Base-by-base conservation (phyloP, 1,284 basidiomycete genomes). In the Puccinia polysora region DNA sequence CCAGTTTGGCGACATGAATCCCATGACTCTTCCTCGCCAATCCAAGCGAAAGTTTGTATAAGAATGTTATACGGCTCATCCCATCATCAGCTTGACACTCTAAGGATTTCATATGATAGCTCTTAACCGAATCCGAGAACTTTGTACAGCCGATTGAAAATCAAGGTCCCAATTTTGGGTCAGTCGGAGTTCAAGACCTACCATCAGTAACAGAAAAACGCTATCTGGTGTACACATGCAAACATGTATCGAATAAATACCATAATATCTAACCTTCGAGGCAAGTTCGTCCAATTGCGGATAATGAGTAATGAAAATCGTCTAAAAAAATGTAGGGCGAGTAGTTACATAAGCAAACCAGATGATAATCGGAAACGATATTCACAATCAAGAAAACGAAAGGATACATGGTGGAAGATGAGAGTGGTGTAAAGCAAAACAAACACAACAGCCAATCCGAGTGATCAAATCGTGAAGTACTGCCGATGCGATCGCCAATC, bases 1-100 rank as follows among this genome's bases (percentile, higher is more conserved):
- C 78, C 15, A 79, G 47, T 0, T 60, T 36, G 0, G 78, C 79
- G 25, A 77, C 77, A 63, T 80, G 75, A n/a, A 80, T 76, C 15
- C 79, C 79, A 30, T 79, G 77, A 34, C 75, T 75, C 30, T 74
- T 74, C 12, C 63, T 72, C 2, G 77, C 77, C 5, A 77, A 68
- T 0, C 79, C 79, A 0, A 18, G 6, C 0, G 60, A 12, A 3
- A 80, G 72, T 50, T 75, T 76, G 74, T 80, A 79, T 8, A 80
- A 74, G 32, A 80, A 80, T 15, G 76, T 72, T 45, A 80, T 76
- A 23, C 75, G 25, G 4, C 10, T 18, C 10, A 38, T 14, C 28
- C 50, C 64, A 32, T 65, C 64, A 7, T 18, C 12, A 18, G 4
- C 49, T 38, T 52, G 36, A 15, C 12, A 36, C 47, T 69, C 65